These are phyloP conservation scores for Leccinum variabile DNA, from an alignment of 1,284 basidiomycete species.

Conservation along the genomic window DNA sequence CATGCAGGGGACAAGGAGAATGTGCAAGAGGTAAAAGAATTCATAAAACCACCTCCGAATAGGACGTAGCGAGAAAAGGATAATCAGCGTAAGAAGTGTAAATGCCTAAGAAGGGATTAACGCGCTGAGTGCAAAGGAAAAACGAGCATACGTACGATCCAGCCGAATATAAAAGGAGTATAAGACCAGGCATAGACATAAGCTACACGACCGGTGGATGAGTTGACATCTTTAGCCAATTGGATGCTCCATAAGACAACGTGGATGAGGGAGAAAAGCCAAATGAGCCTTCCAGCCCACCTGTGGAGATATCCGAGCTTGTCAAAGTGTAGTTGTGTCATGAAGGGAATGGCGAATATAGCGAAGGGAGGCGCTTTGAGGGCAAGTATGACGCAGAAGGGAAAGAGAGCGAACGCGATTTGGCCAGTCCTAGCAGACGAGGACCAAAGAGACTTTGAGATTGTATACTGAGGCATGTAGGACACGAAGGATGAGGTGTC, in stretches of 20 bases:
- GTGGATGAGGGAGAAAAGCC: constrained; percentile 69
- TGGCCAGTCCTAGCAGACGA: constrained; percentile 71
- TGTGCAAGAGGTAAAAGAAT: constrained; percentile 72
- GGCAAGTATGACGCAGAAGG: constrained; percentile 74
- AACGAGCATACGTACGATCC: constrained; percentile 51
- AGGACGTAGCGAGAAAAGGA: constrained; percentile 61
- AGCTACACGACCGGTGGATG: constrained; percentile 50
- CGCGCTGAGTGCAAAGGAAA: constrained; percentile 8
- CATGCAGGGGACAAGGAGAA: constrained; percentile 64
- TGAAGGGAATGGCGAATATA: constrained; percentile 68
- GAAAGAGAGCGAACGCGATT: constrained; percentile 78
- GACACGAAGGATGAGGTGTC: constrained; percentile 33
- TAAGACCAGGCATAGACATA: constrained; percentile 68
- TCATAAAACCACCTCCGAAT: constrained; percentile 75
- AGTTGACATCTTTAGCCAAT: constrained; percentile 53
- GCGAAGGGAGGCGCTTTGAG: constrained; percentile 84
- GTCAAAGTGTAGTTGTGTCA: constrained; percentile 75
- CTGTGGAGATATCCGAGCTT: constrained; percentile 74
- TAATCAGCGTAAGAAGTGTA: constrained; percentile 65
- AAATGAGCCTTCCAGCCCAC: constrained; percentile 74
- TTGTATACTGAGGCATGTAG: constrained; percentile 56
- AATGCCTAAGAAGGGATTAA: constrained; percentile 54
- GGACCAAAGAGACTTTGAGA: constrained; percentile 79
- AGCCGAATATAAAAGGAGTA: constrained; percentile 72
- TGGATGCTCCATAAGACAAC: constrained; percentile 78